Base-by-base conservation (phyloP, 306 rosid species). In the Psophocarpus tetragonolobus region DNA sequence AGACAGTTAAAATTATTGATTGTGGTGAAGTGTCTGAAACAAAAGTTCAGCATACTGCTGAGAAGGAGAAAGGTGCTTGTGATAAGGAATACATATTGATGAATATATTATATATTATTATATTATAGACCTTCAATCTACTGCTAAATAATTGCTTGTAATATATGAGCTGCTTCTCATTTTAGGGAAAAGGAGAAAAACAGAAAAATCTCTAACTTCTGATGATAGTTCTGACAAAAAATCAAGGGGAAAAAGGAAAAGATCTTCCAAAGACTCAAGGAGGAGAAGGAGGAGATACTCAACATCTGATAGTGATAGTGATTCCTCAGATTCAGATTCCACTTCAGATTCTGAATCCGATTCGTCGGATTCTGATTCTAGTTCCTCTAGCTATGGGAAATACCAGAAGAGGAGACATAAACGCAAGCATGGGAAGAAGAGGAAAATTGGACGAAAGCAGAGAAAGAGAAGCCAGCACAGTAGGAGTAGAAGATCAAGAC, bases 51-150 rank as follows among this genome's bases (percentile, higher is more conserved):
- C 75, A 54, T 71, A 78, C 75, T 42, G 78, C 54, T 32, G 91
- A 81, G 81, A 95, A 91, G 87, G 94, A 84, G 79, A 96, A 81
- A 90, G 99, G 97, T 92, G 85, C 44, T 15, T 56, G 58, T 73
- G 48, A 42, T 42, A 26, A 30, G 39, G 4, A 29, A 9, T 64
- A 53, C 14, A 67, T 32, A 26, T 66, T 58, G 29, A 71, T 48
- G 61, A 64, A 70, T 63, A 61, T 70, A 44, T 47, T 56, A 70
- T 63, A 61, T 70, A 44, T 47, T 56, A 41, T 11, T 15, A 45
- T 56, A 24, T 27, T 26, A 74, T 62, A 6, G 29, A 61, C 30
- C 42, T 74, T 79, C 35, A 30, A 38, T 47, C 39, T 82, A 48
- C 23, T 75, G 32, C 45, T 5, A 20, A 45, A 4, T 57, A 24